Evolutionary conservation across 1,139 yeast species (phyloP), one percentile per base, ranked within the genome.

Genomic region (Sugiyamaella japonica): DNA sequence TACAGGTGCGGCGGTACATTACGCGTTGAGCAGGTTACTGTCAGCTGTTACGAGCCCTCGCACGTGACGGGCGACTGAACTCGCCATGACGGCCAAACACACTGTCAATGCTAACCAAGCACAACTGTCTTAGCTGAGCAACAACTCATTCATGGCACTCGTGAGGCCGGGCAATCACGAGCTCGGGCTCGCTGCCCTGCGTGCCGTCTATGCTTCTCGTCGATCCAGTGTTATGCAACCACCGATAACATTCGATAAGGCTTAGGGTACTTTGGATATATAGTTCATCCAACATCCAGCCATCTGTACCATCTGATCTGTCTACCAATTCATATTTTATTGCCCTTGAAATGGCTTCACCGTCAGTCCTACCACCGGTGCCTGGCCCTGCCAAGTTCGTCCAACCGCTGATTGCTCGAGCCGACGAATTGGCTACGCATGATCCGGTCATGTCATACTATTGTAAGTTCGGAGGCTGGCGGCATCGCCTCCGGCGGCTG

Each of bases 391-490:
- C 69, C 44, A 65, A 76, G 63, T 66, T 70, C 17, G 73, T 80
- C 25, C 66, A 72, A 36, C 78, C 83, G 2, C 74, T 68, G 58
- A 70, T 82, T n/a, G 69, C 75, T 1, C 72, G 86, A 15, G 75
- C 84, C 34, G 64, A 65, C n/a, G 88, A 83, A 62, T 65, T 83
- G 45, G 73, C 70, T 38, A 56, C 65, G 1, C 74, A 73, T 31
- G 79, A 82, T 55, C 85, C 86, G 0, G 73, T 83, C 17, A 75
- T 83, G 20, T 73, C 84, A 37, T 83, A 82, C 66, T 83, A 75
- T 68, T 80, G 86, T 68, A 77, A 75, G 65, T 45, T 62, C 10
- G 5, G 36, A 56, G n/a, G n/a, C n/a, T n/a, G n/a, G n/a, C n/a
- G n/a, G 38, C 16, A 8, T n/a, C 13, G 13, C 38, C 38, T 34